These are phyloP conservation scores for Fusarium dlaminii DNA, from an alignment of 2,329 filamentous ascomycete species.

Conservation along the genomic window DNA sequence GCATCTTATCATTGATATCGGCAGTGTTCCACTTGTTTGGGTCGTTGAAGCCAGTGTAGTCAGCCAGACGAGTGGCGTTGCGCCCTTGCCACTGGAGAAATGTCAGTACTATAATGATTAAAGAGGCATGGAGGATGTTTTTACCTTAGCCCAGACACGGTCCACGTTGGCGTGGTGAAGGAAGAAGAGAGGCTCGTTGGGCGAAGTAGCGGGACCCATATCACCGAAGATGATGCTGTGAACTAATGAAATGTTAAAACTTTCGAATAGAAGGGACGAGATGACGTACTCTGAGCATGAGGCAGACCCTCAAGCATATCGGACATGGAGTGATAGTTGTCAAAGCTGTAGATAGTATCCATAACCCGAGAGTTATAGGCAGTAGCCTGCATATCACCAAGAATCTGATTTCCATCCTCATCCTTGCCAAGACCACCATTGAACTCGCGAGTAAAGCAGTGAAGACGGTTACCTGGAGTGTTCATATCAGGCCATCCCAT, in stretches of 20 bases:
- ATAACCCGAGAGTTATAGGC: constrained; percentile 10
- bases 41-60: constrained; percentile 1
- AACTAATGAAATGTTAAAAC: not conserved
- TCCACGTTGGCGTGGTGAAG: constrained; percentile 44
- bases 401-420: not conserved
- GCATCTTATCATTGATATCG: not conserved
- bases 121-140: fast-evolving
- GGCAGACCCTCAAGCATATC: constrained; percentile 8
- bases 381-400: constrained; percentile 6
- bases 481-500: constrained; percentile 24
- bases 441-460: constrained; percentile 18
- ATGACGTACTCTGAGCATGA: constrained; percentile 14
- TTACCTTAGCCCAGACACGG: constrained; percentile 25
- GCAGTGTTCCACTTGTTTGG: not conserved
- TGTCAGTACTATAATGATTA: not conserved
- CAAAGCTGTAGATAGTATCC: constrained; percentile 17
- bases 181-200: constrained; percentile 44
- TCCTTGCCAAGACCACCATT: not conserved
- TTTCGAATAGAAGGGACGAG: fast-evolving
- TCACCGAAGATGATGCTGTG: constrained; percentile 36
- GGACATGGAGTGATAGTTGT: not conserved
- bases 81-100: constrained; percentile 6
- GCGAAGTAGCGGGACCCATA: constrained; percentile 41
- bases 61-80: constrained; percentile 1
- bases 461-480: not conserved